phyloP scores from a whole-genome alignment of 169 alveolate genomes.

The Babesia ovata region DNA sequence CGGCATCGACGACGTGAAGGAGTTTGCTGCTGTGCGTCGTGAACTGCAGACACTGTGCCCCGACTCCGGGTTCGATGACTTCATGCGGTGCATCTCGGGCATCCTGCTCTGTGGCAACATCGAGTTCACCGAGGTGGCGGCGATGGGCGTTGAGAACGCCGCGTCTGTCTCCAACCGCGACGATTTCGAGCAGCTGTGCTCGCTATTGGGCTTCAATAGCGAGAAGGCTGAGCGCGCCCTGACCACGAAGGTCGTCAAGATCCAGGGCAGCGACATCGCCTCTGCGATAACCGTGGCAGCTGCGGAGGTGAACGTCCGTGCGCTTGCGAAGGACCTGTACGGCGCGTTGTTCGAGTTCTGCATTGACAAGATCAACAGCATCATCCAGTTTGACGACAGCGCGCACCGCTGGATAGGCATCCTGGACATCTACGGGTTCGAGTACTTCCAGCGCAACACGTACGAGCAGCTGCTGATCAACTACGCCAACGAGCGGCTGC shows the following conservation, averaged over 20 bases:
- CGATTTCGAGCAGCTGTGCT: slow-evolving; percentile 63
- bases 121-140: slow-evolving; percentile 66
- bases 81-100: slow-evolving; percentile 67
- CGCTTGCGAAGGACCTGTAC: slow-evolving; percentile 82
- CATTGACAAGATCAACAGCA: slow-evolving; percentile 76
- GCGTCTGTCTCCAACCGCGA: slow-evolving; percentile 53
- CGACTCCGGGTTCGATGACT: slow-evolving; percentile 31
- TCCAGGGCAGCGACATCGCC: slow-evolving; percentile 66
- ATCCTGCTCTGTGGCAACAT: slow-evolving; percentile 79
- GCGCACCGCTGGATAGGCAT: slow-evolving; percentile 89
- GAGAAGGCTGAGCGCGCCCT: slow-evolving; percentile 58
- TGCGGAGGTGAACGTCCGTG: slow-evolving; percentile 71
- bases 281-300: slow-evolving; percentile 70
- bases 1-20: slow-evolving; percentile 76
- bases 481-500: slow-evolving; percentile 97
- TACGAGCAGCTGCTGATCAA: slow-evolving; percentile 97
- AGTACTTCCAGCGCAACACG: slow-evolving; percentile 93
- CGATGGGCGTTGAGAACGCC: slow-evolving; percentile 71
- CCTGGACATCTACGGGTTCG: slow-evolving; percentile 98
- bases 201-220: slow-evolving; percentile 67
- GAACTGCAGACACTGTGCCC: slow-evolving; percentile 51
- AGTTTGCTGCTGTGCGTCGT: slow-evolving; percentile 47
- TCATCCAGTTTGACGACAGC: slow-evolving; percentile 73
- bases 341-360: slow-evolving; percentile 75
- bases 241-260: slow-evolving; percentile 72